Conservation (phyloP, 2,329 filamentous ascomycete genomes). For the Daldinia sp. region DNA sequence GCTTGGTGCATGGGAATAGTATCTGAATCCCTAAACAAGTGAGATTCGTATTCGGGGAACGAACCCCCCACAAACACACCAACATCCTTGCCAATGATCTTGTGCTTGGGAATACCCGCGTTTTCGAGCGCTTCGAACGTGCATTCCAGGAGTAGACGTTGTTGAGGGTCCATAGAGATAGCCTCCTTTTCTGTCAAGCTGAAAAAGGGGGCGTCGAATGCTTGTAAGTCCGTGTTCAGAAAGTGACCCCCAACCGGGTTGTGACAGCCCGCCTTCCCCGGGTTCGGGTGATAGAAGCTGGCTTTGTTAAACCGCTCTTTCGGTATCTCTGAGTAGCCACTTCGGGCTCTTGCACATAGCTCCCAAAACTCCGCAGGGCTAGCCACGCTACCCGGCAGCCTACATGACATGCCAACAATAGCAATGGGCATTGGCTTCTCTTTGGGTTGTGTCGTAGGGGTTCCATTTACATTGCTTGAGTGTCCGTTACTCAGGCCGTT, state of each 20-base stretch:
- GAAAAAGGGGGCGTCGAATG: slow-evolving; percentile 67
- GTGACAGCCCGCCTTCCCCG: slow-evolving; percentile 53
- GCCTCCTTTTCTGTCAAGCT: slow-evolving; percentile 63
- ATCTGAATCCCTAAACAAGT: slow-evolving; percentile 59
- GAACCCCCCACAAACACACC: slow-evolving; percentile 64
- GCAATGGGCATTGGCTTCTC: slow-evolving; percentile 50
- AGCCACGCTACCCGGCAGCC: slow-evolving; percentile 53
- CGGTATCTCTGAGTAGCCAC: slow-evolving; percentile 53
- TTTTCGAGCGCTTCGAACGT: slow-evolving; percentile 67
- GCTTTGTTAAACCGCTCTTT: slow-evolving; percentile 61
- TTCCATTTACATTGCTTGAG: slow-evolving; percentile 30
- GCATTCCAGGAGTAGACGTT: slow-evolving; percentile 65
- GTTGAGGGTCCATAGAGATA: slow-evolving; percentile 66
- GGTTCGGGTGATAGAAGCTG: slow-evolving; percentile 51
- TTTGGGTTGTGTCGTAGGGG: slow-evolving; percentile 14
- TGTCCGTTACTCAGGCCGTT: slow-evolving; percentile 10
- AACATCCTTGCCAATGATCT: slow-evolving; percentile 61
- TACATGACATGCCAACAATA: slow-evolving; percentile 54
- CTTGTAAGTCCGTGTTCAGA: slow-evolving; percentile 59
- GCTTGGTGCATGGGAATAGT: slow-evolving; percentile 65
- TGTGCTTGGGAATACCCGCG: slow-evolving; percentile 62
- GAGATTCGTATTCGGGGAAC: slow-evolving; percentile 62
- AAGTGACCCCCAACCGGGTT: slow-evolving; percentile 55
- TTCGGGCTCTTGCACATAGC: slow-evolving; percentile 53
- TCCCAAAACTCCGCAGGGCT: slow-evolving; percentile 56